Base-by-base conservation (phyloP, 371 early-diverging fungal genomes). In the Lichtheimia ornata region DNA sequence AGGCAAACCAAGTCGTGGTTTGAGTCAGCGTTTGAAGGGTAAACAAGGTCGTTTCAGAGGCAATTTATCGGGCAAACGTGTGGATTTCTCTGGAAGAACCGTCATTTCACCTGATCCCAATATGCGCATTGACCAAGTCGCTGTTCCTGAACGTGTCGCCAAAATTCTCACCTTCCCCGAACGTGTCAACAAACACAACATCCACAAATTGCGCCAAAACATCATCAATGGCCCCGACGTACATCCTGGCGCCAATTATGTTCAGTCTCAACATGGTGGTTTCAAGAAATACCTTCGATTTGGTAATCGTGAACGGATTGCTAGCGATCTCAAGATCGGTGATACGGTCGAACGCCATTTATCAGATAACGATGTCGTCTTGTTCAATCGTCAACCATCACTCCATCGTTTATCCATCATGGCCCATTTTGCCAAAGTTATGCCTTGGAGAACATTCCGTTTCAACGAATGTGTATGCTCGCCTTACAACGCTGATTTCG, bases 51-150 rank as follows among this genome's bases (percentile, higher is more conserved):
- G 99, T 59, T 99, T 99, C 87, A 90, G 99, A 73, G 99, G 99
- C 43, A 99, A 99, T 70, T 83, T 99, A 62, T 96, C 96, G 12
- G 99, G 99, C 60, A 99, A 99, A 84, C 94, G 99, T 80, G 99
- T 99, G 15, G 99, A 99, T 77, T 99, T 99, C 74, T 96, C 97
- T 35, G 99, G 96, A 5, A 88, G 99, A 74, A 99, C 99, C 0
- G 99, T 99, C 59, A 99, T 99, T 74, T 97, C 98, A 2, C 99
- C 99, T 7, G 99, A 99, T 77, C 99, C 99, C 20, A 99, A 98
- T 74, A 87, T 99, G 76, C 90, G 96, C 35, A 98, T 99, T 59
- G 99, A 99, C 71, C 95, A 99, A 76, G 95, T 94, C 14, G 99
- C 98, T 5, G 96, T 99, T 0, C 99, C 99, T 11, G 89, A 90